These are phyloP conservation scores for Acer saccharum DNA, from an alignment of 345 rosid species.

Conservation along the genomic window DNA sequence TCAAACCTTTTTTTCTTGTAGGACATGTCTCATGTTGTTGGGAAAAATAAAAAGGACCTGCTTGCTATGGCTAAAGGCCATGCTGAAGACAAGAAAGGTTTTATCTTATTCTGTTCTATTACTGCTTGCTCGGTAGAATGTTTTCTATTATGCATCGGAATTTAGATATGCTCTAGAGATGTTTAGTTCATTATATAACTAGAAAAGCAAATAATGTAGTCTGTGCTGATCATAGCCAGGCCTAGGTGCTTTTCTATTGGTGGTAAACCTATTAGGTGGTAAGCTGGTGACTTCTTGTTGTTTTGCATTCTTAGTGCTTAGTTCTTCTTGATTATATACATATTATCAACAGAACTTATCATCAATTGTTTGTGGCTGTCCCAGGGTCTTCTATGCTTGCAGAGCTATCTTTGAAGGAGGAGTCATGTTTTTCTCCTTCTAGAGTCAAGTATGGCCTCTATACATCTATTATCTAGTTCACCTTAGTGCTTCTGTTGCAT, in stretches of 20 bases:
- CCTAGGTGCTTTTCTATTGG: not conserved
- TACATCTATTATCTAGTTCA: constrained; percentile 16
- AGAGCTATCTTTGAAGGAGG: constrained; percentile 76
- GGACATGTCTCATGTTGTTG: constrained; percentile 97
- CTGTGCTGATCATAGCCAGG: not conserved
- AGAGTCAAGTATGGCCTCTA: constrained; percentile 75
- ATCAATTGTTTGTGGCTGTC: constrained; percentile 19
- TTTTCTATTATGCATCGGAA: not conserved
- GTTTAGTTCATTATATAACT: not conserved
- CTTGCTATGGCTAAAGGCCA: constrained; percentile 98
- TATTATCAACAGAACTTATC: constrained; percentile 6
- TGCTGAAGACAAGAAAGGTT: constrained; percentile 86
- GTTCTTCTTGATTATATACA: not conserved
- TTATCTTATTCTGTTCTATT: constrained; percentile 11
- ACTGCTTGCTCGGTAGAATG: not conserved
- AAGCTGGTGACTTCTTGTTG: not conserved
- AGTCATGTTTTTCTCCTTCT: constrained; percentile 78
- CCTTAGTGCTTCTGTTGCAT: constrained; percentile 5
- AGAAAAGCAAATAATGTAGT: not conserved
- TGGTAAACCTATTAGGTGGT: not conserved
- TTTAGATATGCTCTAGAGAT: not conserved
- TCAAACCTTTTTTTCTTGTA: constrained; percentile 27
- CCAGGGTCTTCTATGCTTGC: constrained; percentile 52
- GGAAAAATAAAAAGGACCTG: constrained; percentile 92
- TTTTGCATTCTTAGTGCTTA: not conserved